Evolutionary conservation across 257 asterid species (phyloP).

Genomic region (Solanum rostratum): DNA sequence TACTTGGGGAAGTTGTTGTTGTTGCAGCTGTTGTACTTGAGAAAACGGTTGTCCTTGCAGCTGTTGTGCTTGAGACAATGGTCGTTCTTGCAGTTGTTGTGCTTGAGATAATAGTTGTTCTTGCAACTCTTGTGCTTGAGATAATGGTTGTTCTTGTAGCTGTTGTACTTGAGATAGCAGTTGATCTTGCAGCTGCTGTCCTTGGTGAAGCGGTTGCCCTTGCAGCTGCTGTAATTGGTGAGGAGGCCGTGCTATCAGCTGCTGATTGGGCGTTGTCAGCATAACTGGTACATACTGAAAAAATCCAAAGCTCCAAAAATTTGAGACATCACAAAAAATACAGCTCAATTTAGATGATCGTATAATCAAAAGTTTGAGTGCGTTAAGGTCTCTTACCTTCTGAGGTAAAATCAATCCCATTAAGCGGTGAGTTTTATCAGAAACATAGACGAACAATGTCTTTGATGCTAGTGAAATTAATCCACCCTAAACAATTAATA

Average conservation of each 20-base stretch:
- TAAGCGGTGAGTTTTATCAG: constrained; percentile 70
- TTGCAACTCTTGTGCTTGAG: constrained; percentile 3
- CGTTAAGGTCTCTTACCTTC: constrained; percentile 42
- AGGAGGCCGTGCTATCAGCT: constrained; percentile 20
- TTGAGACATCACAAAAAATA: not conserved
- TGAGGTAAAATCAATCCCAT: constrained; percentile 82
- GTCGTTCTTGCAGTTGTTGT: too few species aligned
- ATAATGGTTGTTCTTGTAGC: too few species aligned
- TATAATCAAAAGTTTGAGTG: not conserved
- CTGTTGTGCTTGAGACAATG: too few species aligned
- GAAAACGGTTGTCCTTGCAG: too few species aligned
- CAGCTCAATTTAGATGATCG: not conserved
- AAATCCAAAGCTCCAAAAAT: not conserved
- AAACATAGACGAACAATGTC: constrained; percentile 68
- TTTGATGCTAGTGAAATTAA: constrained; percentile 89
- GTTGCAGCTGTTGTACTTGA: too few species aligned
- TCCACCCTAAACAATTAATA: constrained; percentile 55
- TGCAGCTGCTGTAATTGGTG: constrained; percentile 6
- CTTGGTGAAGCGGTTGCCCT: constrained; percentile 13
- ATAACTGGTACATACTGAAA: constrained; percentile 64
- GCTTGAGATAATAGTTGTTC: constrained; percentile 8
- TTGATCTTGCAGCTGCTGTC: constrained; percentile 18
- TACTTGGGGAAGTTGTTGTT: too few species aligned
- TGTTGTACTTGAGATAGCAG: not conserved
- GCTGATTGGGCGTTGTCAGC: constrained; percentile 60